Base-by-base conservation (phyloP, 352 stramenopile species). In the Blastocystis sp. region DNA sequence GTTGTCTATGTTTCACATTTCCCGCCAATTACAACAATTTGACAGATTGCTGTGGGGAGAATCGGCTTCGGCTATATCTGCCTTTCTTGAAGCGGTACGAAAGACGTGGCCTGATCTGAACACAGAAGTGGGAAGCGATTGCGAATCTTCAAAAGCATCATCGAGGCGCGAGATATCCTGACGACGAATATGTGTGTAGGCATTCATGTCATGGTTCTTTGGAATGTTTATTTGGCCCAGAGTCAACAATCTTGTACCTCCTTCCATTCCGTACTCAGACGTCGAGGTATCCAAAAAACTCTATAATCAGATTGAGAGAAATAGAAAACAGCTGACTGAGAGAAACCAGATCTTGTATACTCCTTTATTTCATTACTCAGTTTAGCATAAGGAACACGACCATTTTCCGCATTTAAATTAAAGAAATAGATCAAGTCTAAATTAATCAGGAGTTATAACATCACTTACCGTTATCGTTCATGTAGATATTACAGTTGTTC, bases 141-240 rank as follows among this genome's bases (percentile, higher is more conserved):
- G 53, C 11, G 59, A 24, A 8, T 85, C 73, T n/a, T 24, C 26
- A n/a, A 85, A 85, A 11, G 73, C 65, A 16, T 53, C 26, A 7
- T 85, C 73, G 39, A 85, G 43, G 9, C 53, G 45, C 13, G 73
- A 85, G 53, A 85, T 47, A 45, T 85, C 68, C 53, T 85, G 73
- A 50, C 43, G 73, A 34, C 73, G 18, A 9, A 30, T 66, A 37
- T 85, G 73, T 30, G 59, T 85, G 73, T 85, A 85, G 2, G 73
- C 24, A 34, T 85, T 85, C 73, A 85, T 85, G 55, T 68, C 53
- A 9, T 47, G 53, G 55, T 85, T 85, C 9, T 59, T 59, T 59
- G 50, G 50, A 3, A 59, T 59, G 50, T 59, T 59, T n/a, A 59
- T 59, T 1, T 59, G 11, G 20, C 50, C 11, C 11, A 59, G 13